phyloP scores from a whole-genome alignment of 2,329 filamentous ascomycete species.

The Westerdykella sp. region DNA sequence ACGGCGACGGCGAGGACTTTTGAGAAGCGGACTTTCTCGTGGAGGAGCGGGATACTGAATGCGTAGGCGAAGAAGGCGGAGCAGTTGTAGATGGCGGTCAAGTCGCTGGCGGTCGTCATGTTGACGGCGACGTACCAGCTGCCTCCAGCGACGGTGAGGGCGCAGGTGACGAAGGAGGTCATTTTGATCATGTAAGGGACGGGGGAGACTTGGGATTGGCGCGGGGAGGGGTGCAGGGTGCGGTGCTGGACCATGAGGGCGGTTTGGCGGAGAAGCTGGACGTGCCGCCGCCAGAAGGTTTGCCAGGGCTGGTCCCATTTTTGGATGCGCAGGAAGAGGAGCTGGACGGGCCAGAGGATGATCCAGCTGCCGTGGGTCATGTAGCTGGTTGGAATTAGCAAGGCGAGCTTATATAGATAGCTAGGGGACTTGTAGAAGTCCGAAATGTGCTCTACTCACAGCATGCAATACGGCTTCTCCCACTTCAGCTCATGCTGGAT shows the following conservation, averaged over 20 bases:
- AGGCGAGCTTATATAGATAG: background rate
- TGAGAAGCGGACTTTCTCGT: conserved; percentile 74
- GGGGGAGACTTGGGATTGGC: conserved; percentile 46
- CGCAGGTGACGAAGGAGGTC: conserved; percentile 74
- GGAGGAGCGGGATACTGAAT: conserved; percentile 84
- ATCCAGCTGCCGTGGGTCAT: conserved; percentile 93
- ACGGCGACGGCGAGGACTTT: conserved; percentile 83
- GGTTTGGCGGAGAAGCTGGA: conserved; percentile 57
- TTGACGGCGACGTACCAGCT: conserved; percentile 96
- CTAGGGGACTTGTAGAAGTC: background rate
- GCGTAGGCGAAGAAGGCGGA: conserved; percentile 98
- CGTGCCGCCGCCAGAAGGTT: conserved; percentile 75
- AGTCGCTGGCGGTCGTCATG: conserved; percentile 83
- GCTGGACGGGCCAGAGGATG: conserved; percentile 79
- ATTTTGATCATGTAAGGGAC: conserved; percentile 70
- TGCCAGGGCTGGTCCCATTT: conserved; percentile 73
- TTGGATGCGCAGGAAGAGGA: conserved; percentile 72
- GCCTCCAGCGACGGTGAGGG: conserved; percentile 82
- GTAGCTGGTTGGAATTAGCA: conserved; percentile 47
- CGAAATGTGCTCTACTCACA: conserved; percentile 49
- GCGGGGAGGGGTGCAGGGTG: conserved; percentile 58
- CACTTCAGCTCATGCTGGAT: conserved; percentile 88
- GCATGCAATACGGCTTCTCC: conserved; percentile 99
- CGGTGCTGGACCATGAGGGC: conserved; percentile 81
- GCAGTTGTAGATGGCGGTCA: conserved; percentile 99